Percentiles rank a stretch among this genome's conserved stretches.
Conservation (phyloP, 768 basidiomycete genomes). For the Crepidotus variabilis region DNA sequence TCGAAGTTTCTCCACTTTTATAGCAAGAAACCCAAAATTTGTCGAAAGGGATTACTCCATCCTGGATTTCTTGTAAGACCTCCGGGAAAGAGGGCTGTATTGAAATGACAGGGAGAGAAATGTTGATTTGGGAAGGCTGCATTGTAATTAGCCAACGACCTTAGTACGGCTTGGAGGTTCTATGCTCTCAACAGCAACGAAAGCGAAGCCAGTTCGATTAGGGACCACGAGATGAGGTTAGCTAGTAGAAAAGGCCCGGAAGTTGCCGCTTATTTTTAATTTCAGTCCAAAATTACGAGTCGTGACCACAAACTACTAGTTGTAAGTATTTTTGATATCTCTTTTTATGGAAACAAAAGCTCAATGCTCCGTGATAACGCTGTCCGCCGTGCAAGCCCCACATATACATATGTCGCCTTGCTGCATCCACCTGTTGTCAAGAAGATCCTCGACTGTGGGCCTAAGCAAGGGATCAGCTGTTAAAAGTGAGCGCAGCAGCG, state of each 20-base stretch:
- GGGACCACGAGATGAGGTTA: too few species aligned
- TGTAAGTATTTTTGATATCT: too few species aligned
- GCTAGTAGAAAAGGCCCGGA: too few species aligned
- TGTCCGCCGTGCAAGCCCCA: neutral
- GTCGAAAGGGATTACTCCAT: slow-evolving; percentile 53
- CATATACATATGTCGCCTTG: neutral
- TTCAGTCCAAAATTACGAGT: too few species aligned
- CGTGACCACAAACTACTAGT: too few species aligned
- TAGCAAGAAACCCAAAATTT: slow-evolving; percentile 78
- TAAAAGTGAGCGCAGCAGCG: neutral
- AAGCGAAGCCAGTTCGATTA: too few species aligned
- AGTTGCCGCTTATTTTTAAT: too few species aligned
- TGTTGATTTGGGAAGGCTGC: neutral
- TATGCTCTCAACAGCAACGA: too few species aligned
- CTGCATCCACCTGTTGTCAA: neutral
- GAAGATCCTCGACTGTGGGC: neutral
- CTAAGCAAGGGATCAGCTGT: neutral
- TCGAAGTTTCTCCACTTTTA: slow-evolving; percentile 42
- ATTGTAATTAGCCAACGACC: neutral
- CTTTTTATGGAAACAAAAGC: too few species aligned
- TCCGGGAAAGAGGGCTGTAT: slow-evolving; percentile 58
- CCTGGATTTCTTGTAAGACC: slow-evolving; percentile 61
- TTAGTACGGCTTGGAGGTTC: too few species aligned
- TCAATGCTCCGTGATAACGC: too few species aligned
- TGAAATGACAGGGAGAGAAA: slow-evolving; percentile 47